Conservation (phyloP, 1,284 basidiomycete species). For the Pseudozyma thailandica region DNA sequence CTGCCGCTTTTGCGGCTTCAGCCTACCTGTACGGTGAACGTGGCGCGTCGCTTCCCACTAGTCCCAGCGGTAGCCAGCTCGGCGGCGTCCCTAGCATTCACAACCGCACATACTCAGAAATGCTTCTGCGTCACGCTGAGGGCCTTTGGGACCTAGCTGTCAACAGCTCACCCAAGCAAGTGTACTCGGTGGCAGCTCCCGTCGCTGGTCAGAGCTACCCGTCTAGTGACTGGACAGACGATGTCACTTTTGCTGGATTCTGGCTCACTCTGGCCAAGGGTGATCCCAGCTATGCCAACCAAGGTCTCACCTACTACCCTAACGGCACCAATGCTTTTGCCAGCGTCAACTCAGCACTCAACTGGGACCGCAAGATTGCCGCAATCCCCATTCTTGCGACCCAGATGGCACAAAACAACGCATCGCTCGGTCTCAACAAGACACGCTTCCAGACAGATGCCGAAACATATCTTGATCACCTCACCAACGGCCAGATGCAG, state of each 20-base stretch:
- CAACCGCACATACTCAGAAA: slow-evolving; percentile 78
- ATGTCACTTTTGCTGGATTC: slow-evolving; percentile 76
- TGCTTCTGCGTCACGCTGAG: slow-evolving; percentile 78
- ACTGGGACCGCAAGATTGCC: slow-evolving; percentile 87
- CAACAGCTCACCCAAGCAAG: slow-evolving; percentile 68
- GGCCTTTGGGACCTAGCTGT: slow-evolving; percentile 79
- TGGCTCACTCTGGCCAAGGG: slow-evolving; percentile 80
- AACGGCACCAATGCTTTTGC: slow-evolving; percentile 72
- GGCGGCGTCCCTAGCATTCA: slow-evolving; percentile 62
- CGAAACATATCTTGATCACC: slow-evolving; percentile 80
- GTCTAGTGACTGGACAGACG: slow-evolving; percentile 74
- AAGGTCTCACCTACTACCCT: slow-evolving; percentile 76
- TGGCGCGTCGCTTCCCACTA: slow-evolving; percentile 29
- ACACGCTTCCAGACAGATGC: slow-evolving; percentile 77
- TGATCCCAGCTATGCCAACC: slow-evolving; percentile 73
- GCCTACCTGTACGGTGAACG: slow-evolving; percentile 76
- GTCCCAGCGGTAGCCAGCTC: slow-evolving; percentile 17
- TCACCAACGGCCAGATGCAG: slow-evolving; percentile 74
- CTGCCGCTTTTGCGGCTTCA: slow-evolving; percentile 86
- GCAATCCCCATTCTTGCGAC: slow-evolving; percentile 79
- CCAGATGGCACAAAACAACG: slow-evolving; percentile 69
- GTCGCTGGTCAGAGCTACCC: slow-evolving; percentile 76
- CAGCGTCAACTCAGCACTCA: slow-evolving; percentile 76
- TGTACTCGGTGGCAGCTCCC: slow-evolving; percentile 76
- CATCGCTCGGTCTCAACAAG: slow-evolving; percentile 75